Base-by-base conservation (phyloP, 2,329 filamentous ascomycete species). In the Nakataea oryzae region DNA sequence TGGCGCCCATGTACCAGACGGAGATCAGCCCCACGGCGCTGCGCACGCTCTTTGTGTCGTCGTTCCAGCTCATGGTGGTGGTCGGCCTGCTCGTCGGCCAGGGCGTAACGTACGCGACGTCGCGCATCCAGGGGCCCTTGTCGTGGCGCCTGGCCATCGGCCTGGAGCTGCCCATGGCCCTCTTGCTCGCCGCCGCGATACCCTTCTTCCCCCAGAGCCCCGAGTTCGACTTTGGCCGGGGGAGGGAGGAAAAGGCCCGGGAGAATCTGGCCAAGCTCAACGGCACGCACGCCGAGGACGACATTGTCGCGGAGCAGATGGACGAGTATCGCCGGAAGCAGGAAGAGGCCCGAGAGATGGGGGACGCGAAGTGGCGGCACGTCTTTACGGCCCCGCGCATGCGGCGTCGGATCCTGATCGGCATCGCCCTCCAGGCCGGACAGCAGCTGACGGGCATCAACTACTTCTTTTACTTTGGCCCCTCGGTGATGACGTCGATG, bases 1-100 rank as follows among this genome's bases (percentile, higher is more conserved):
- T 86, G 14, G 85, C 87, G 0, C 86, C 86, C n/a, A 86, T 90
- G 84, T 90, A 89, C 70, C 86, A 89, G 68, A 83, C 83, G n/a
- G 88, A 91, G 73, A 87, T 82, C 7, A 83, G 85, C 0, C 88
- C 88, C 0, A 79, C 84, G 17, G 85, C 84, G 71, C 83, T 90
- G 59, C 81, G 88, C 66, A 87, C 86, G 62, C 79, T 83, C 5
- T 79, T 90, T 65, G 83, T 90, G 59, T 81, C 81, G 58, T 81
- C 80, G 14, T 90, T 90, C 72, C 88, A 90, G 74, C 78, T 90
- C 3, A 86, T 89, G 74, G 88, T 90, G 72, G 90, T 86, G 0
- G 74, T 89, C 57, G 88, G 88, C 29, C 89, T 90, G 67, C 85
- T 81, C 73, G 73, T 80, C 3, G 80, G 81, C 13, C 80, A 82